Base-by-base conservation (phyloP, 1,284 basidiomycete genomes). In the Apiotrichum veenhuisii region DNA sequence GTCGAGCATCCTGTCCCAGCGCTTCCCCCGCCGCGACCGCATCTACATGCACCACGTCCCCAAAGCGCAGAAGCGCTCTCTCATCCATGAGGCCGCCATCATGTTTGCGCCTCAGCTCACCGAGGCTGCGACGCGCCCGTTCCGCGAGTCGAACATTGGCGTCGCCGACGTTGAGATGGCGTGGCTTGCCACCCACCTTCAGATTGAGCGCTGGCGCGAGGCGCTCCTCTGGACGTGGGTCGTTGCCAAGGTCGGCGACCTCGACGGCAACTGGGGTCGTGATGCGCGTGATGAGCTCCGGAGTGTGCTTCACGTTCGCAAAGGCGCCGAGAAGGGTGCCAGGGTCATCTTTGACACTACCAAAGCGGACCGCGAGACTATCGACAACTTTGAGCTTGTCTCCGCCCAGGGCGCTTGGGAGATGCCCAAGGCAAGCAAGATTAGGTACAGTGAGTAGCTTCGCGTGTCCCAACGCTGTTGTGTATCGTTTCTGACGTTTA, bases 171-270 rank as follows among this genome's bases (percentile, higher is more conserved):
- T 73, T 5, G 70, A 72, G 46, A 69, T 71, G 61, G 61, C 68
- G 4, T 72, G 68, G 67, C 55, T 75, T 43, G 63, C 61, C 23
- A 65, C 61, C 1, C 64, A 69, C 51, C 50, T 73, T 23, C 51
- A 68, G 48, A 64, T 75, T 5, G 73, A 75, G 64, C 63, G 73
- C 33, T 75, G 73, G 73, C 58, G 73, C 27, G 73, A 75, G 58
- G 71, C 67, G 0, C 52, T 75, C 38, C 58, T 75, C 22, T 75
- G 71, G 71, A 59, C 51, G 30, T 75, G 63, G 62, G 62, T 59
- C 9, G 71, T 75, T 10, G 72, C 65, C 5, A 64, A 61, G 23
- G 38, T 75, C 10, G 72, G 72, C 17, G 70, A 67, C 14, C 40
- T 48, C 26, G 58, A 66, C 12, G 73, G 68, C 12, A 49, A 61